Evolutionary conservation across 2,329 filamentous ascomycete genomes (phyloP), one percentile per base, ranked within the genome.

Genomic region (Penicillium sp.): DNA sequence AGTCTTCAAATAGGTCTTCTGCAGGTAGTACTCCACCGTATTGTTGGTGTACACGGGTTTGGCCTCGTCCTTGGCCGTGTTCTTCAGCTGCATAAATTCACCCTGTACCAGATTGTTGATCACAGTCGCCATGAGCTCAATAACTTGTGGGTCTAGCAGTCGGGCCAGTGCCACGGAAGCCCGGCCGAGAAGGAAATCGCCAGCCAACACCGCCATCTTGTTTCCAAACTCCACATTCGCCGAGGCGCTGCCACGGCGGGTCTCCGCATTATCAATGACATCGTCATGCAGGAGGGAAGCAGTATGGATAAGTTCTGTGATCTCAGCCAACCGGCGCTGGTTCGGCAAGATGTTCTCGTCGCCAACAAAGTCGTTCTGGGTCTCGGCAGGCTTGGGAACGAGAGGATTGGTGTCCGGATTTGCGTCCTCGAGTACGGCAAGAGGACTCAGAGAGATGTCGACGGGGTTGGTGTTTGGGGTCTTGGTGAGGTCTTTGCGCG

Each of bases 31-130:
- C 28, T 87, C 85, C 62, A 99, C 85, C 1, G 92, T 90, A 55
- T 96, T 91, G 71, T 97, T 91, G 1, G 90, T 95, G 86, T 90
- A 98, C 10, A 84, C 81, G 0, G 94, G 94, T 67, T 90, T 88
- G 65, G 85, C 83, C 81, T 98, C 94, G 74, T 97, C 94, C 65
- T 86, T 84, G 48, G 90, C 91, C 1, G 95, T 98, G 78, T 99
- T 99, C 81, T 96, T 96, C 69, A 99, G 82, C 81, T 99, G 95
- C 95, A 99, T 99, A 81, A 99, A 98, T 78, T 99, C 95, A 72
- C 95, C 95, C 79, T 99, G 95, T 20, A 99, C 93, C 28, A 99
- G 82, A 75, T 99, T 99, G 47, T 95, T 94, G 68, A 99, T 98
- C 43, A 98, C 95, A 0, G 94, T 98, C 4, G 95, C 92, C 34